Evolutionary conservation across 805 yeast species (phyloP), one percentile per base, ranked within the genome.

Genomic region (Spathaspora boniae): DNA sequence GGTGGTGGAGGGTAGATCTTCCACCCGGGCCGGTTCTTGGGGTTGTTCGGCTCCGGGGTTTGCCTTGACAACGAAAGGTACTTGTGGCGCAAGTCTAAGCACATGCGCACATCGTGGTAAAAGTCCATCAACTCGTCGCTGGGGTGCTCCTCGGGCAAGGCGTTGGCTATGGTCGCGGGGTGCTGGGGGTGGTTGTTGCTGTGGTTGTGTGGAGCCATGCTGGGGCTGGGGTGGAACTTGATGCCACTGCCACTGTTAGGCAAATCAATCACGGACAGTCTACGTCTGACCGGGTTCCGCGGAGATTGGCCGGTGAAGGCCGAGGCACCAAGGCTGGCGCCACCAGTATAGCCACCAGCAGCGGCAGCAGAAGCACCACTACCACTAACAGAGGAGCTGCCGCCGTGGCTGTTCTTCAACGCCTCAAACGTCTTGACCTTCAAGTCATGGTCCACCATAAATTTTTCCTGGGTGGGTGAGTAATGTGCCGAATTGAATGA

Each of bases 1-100:
- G 98, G 98, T 1, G 98, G 97, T 8, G 81, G 78, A 0, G 99
- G 99, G 54, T 89, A 91, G 33, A 93, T 80, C 11, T 54, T 54
- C 98, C 98, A 93, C 26, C 57, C 62, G 9, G 61, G 62, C 17
- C 49, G 53, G 59, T 94, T 91, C 54, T 91, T 88, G 2, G 98
- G 98, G 58, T 93, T 93, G 48, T 80, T 83, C 24, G 62, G 54
- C 29, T 82, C 83, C 37, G 77, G 66, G 4, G 43, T 34, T 62
- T 93, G 99, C 35, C 76, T 46, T 1, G 97, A 87, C 8, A 76
- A 46, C 2, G 60, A 50, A 59, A 84, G 82, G 56, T 91, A 93
- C 52, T 80, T 83, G 46, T 75, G 79, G 56, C 99, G 79, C 43
- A 86, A 53, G 9, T 74, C 78, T 41, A 91, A 70, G 53, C 96